phyloP scores from a whole-genome alignment of 805 yeast species.

The Ogataea pilisensis region DNA sequence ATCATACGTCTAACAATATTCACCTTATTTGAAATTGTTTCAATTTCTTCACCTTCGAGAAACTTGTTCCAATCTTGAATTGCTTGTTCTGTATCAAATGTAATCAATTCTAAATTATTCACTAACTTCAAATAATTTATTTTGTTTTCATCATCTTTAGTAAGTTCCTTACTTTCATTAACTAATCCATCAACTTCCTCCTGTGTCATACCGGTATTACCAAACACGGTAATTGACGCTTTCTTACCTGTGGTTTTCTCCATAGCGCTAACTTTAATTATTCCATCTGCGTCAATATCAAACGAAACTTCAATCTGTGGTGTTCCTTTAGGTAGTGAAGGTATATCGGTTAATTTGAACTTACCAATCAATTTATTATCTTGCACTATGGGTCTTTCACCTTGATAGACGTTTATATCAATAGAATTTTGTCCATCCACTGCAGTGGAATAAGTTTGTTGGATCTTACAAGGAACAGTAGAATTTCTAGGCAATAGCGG shows the following conservation, averaged over 20 bases:
- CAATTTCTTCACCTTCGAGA: constrained; percentile 15
- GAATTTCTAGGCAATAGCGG: constrained; percentile 85
- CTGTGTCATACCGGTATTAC: constrained; percentile 89
- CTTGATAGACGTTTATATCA: constrained; percentile 95
- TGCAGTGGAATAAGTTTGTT: constrained; percentile 92
- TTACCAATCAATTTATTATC: constrained; percentile 95
- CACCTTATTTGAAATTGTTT: constrained; percentile 17
- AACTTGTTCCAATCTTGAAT: constrained; percentile 20
- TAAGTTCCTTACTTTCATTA: constrained; percentile 82
- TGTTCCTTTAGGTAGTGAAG: constrained; percentile 84
- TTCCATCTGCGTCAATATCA: constrained; percentile 96
- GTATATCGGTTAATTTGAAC: constrained; percentile 88
- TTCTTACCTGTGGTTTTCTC: constrained; percentile 93
- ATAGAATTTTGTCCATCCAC: constrained; percentile 94
- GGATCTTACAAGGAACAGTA: constrained; percentile 89
- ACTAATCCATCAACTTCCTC: constrained; percentile 89
- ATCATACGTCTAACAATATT: constrained; percentile 27
- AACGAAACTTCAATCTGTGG: constrained; percentile 90
- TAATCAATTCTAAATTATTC: constrained; percentile 46
- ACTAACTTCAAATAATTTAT: constrained; percentile 64
- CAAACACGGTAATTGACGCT: constrained; percentile 94
- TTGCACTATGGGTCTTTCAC: constrained; percentile 92
- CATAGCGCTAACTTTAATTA: constrained; percentile 90
- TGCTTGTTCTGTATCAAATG: constrained; percentile 35
- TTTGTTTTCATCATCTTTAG: constrained; percentile 61